These are phyloP conservation scores for Yamadazyma sp. DNA, from an alignment of 805 yeast genomes.

Conservation along the genomic window DNA sequence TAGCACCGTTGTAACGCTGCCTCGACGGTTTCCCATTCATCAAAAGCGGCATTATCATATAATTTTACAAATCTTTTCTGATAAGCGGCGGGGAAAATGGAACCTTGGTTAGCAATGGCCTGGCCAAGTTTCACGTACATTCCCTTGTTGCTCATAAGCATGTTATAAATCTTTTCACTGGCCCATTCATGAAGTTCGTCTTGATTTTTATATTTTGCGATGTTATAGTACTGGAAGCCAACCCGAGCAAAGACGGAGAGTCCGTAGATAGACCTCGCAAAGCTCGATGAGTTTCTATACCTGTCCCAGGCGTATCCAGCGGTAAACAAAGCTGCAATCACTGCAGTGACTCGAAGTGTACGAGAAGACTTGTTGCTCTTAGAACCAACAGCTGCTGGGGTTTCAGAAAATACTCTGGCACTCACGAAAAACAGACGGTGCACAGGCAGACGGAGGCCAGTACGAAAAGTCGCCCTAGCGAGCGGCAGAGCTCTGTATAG, in stretches of 20 bases:
- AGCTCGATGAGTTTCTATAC: slow-evolving; percentile 43
- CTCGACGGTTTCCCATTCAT: slow-evolving; percentile 50
- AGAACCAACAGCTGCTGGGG: too few species aligned
- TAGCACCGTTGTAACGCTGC: slow-evolving; percentile 25
- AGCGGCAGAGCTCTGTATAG: too few species aligned
- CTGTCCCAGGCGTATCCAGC: slow-evolving; percentile 11
- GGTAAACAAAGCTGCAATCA: too few species aligned
- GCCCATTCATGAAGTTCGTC: slow-evolving; percentile 58
- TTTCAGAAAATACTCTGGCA: too few species aligned
- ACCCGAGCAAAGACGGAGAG: slow-evolving; percentile 47
- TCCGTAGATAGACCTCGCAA: slow-evolving; percentile 53
- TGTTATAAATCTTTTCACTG: slow-evolving; percentile 39
- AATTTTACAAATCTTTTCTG: slow-evolving; percentile 56
- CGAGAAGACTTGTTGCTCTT: too few species aligned
- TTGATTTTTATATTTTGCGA: slow-evolving; percentile 37
- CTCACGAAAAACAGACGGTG: too few species aligned
- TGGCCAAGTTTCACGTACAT: slow-evolving; percentile 78
- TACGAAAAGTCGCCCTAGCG: too few species aligned
- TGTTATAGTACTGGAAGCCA: slow-evolving; percentile 58
- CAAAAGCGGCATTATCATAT: slow-evolving; percentile 69
- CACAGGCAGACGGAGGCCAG: too few species aligned
- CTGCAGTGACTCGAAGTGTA: too few species aligned
- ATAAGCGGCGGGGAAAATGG: slow-evolving; percentile 62
- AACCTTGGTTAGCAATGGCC: slow-evolving; percentile 74
- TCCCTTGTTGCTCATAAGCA: slow-evolving; percentile 37